Conservation (phyloP, 352 stramenopile genomes). For the Phytopythium montanum region DNA sequence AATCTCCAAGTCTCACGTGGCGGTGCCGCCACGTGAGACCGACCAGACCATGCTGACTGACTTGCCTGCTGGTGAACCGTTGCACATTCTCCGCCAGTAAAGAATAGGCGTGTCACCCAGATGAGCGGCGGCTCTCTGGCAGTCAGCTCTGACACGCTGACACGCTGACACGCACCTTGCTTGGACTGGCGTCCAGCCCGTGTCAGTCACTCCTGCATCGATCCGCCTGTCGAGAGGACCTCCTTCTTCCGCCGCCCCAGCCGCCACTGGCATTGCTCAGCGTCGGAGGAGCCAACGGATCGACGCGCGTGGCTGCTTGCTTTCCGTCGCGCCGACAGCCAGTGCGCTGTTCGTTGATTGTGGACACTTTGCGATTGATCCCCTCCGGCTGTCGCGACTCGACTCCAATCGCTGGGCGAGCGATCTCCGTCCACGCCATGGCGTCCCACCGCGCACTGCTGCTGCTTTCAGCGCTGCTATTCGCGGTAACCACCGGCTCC, state of each 20-base stretch:
- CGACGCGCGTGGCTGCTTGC: neutral
- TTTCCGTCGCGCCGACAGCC: neutral
- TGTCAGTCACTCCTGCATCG: neutral
- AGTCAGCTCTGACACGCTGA: too few species aligned
- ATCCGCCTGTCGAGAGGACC: too few species aligned
- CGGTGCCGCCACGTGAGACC: too few species aligned
- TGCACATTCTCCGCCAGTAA: neutral
- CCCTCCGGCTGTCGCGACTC: too few species aligned
- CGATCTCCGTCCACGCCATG: neutral
- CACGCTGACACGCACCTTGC: too few species aligned
- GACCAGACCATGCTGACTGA: too few species aligned
- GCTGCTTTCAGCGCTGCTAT: slow-evolving; percentile 12
- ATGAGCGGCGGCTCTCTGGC: neutral
- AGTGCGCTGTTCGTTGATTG: neutral
- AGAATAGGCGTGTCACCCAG: neutral
- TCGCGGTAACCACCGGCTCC: slow-evolving; percentile 13
- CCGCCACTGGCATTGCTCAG: neutral
- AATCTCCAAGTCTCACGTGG: too few species aligned
- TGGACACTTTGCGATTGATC: neutral
- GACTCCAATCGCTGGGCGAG: neutral
- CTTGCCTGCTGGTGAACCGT: too few species aligned
- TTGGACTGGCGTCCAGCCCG: neutral
- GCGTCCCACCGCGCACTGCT: neutral
- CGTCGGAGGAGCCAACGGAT: neutral
- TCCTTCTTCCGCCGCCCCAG: neutral